Evolutionary conservation across 148 eudicot genomes (phyloP).

Genomic region (Amaranthus hypochondriacus): DNA sequence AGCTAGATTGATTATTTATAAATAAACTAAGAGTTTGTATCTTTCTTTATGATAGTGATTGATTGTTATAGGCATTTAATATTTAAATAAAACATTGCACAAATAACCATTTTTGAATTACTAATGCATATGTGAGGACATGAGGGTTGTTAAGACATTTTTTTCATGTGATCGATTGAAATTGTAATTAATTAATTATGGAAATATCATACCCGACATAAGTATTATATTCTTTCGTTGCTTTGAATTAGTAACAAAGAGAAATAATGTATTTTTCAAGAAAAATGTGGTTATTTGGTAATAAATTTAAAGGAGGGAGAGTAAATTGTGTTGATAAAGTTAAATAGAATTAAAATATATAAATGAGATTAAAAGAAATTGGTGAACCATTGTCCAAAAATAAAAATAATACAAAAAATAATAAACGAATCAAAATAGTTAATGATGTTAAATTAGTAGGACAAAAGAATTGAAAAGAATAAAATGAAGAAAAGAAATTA

Average conservation of each 20-base stretch:
- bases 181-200: background rate
- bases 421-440: too few species aligned
- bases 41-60: background rate
- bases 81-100: background rate
- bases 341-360: too few species aligned
- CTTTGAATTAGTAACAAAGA: too few species aligned
- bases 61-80: background rate
- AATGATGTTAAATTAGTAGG: background rate
- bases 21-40: background rate
- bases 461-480: background rate
- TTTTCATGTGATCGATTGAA: constrained; percentile 6
- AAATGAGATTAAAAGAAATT: too few species aligned
- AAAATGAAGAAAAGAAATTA: background rate
- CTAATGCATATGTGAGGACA: background rate
- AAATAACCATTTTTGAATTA: background rate
- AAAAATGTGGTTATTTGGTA: too few species aligned
- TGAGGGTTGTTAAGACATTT: background rate
- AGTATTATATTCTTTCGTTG: too few species aligned
- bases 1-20: background rate
- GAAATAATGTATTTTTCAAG: too few species aligned
- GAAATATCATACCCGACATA: constrained; percentile 12
- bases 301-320: too few species aligned
- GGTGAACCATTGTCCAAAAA: too few species aligned
- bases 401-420: too few species aligned
- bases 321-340: too few species aligned